Evolutionary conservation across 1,284 basidiomycete genomes (phyloP).

Genomic region (Hemileccinum hortonii): DNA sequence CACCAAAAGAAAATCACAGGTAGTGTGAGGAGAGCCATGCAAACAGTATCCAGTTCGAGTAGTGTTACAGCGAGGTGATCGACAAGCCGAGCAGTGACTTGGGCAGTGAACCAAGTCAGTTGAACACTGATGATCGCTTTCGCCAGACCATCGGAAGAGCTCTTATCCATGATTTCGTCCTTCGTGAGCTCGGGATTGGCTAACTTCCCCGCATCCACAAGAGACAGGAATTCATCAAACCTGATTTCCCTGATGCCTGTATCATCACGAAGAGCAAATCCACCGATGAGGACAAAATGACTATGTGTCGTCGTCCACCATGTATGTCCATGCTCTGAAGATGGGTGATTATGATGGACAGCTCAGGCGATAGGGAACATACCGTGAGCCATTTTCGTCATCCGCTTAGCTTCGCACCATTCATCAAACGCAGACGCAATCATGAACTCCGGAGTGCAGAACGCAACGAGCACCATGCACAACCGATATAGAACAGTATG

Average conservation of each 20-base stretch:
- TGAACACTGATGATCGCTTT: slow-evolving; percentile 32
- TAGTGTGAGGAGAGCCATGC: slow-evolving; percentile 32
- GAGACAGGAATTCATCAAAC: not conserved
- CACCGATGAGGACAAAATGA: slow-evolving; percentile 31
- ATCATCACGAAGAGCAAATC: slow-evolving; percentile 15
- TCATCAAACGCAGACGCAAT: no score
- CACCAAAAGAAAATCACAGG: slow-evolving; percentile 35
- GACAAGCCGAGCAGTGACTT: slow-evolving; percentile 24
- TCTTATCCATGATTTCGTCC: slow-evolving; percentile 32
- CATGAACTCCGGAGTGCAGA: no score
- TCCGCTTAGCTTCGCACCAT: no score
- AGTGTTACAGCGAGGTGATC: slow-evolving; percentile 27
- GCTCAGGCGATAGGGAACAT: no score
- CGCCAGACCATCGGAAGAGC: slow-evolving; percentile 29
- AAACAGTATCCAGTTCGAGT: slow-evolving; percentile 35
- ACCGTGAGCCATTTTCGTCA: no score
- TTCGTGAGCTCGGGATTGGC: slow-evolving; percentile 10
- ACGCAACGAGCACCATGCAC: no score
- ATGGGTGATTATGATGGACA: slow-evolving; percentile 3
- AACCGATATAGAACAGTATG: no score
- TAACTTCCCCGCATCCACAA: slow-evolving; percentile 1
- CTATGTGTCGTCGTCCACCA: slow-evolving; percentile 25
- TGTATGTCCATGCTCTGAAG: slow-evolving; percentile 4
- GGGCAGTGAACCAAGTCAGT: slow-evolving; percentile 34
- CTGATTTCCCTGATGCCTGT: not conserved